Evolutionary conservation across 208 protist species (phyloP).

Genomic region (Trypanosomatidae sp.): DNA sequence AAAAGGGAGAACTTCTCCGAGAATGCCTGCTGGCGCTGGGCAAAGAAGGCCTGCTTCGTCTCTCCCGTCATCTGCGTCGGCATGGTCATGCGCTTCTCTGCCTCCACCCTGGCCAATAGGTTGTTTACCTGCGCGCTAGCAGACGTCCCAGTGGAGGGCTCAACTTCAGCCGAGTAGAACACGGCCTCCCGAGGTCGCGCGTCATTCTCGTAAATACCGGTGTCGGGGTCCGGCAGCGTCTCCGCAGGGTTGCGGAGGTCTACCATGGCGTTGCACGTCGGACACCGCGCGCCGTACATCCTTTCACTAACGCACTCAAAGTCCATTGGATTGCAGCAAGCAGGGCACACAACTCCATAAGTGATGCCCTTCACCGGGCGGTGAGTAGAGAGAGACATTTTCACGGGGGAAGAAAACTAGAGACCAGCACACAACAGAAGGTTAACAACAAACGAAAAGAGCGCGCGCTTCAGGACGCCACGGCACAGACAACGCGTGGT

Average conservation of each 20-base stretch:
- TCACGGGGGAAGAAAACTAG: background rate
- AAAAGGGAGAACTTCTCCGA: conserved; percentile 72
- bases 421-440: conserved; percentile 2
- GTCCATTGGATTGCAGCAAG: conserved; percentile 54
- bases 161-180: conserved; percentile 61
- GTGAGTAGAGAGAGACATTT: conserved; percentile 37
- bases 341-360: conserved; percentile 74
- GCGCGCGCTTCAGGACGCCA: no score
- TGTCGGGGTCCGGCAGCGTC: conserved; percentile 47
- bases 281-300: conserved; percentile 65
- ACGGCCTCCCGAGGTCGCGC: background rate
- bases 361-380: conserved; percentile 45
- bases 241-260: conserved; percentile 65
- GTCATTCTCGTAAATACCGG: conserved; percentile 17
- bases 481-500: no score
- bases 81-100: conserved; percentile 60
- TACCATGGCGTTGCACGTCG: conserved; percentile 56
- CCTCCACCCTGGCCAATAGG: conserved; percentile 36
- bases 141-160: conserved; percentile 46
- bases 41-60: conserved; percentile 63
- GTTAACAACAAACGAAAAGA: background rate
- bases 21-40: conserved; percentile 58
- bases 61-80: conserved; percentile 62
- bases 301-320: conserved; percentile 54
- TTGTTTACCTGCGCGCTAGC: conserved; percentile 60